Conservation (phyloP, 1,139 yeast species). For the Yamadazyma pseudoaaseri region DNA sequence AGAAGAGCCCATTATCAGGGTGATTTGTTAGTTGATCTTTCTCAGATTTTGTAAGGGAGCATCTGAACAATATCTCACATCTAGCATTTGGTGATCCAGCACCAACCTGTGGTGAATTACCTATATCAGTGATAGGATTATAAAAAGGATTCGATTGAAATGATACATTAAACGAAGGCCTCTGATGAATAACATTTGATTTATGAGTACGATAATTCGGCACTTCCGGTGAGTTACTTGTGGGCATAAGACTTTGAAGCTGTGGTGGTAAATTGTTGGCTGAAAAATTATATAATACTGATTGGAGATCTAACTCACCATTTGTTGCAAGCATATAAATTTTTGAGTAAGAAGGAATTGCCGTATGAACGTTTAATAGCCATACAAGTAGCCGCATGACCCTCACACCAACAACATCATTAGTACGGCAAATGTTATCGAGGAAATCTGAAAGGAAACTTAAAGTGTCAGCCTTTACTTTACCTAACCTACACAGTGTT, state of each 20-base stretch:
- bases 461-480: constrained; percentile 7
- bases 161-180: constrained; percentile 33
- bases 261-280: neutral
- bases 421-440: neutral
- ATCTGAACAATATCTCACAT: constrained; percentile 36
- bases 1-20: constrained; percentile 18
- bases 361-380: constrained; percentile 3
- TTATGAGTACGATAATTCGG: constrained; percentile 7
- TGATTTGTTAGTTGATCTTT: constrained; percentile 11
- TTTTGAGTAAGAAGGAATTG: constrained; percentile 6
- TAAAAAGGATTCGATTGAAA: constrained; percentile 57
- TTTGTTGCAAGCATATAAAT: constrained; percentile 1
- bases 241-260: neutral
- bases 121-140: constrained; percentile 39
- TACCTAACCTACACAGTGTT: constrained; percentile 1
- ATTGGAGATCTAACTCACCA: constrained; percentile 5
- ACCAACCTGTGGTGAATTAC: constrained; percentile 38
- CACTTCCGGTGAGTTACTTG: constrained; percentile 1
- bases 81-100: constrained; percentile 18
- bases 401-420: constrained; percentile 4
- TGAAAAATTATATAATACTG: neutral
- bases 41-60: constrained; percentile 36
- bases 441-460: constrained; percentile 2
- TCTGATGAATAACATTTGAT: constrained; percentile 9
- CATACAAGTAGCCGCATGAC: constrained; percentile 4